phyloP scores from a whole-genome alignment of 164 flowering plant genomes.

The Litsea cubeba region DNA sequence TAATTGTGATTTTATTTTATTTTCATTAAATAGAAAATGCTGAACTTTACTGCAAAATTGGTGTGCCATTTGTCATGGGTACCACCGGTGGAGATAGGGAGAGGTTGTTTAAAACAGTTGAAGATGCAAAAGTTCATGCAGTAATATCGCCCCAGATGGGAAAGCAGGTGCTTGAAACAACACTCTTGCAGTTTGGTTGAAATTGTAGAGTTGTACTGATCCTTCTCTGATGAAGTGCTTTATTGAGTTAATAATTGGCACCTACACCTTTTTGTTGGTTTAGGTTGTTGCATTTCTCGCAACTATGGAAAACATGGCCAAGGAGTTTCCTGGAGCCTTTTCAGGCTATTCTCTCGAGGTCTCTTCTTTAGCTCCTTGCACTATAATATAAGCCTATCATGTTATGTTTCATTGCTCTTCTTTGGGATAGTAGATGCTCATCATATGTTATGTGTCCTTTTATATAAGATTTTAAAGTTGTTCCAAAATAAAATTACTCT shows the following conservation, averaged over 20 bases:
- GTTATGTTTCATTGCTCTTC: not conserved
- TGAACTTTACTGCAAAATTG: slow-evolving; percentile 71
- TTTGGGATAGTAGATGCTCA: not conserved
- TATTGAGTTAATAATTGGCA: not conserved
- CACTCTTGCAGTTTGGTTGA: not conserved
- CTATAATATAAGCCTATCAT: too few species aligned
- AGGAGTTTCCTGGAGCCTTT: slow-evolving; percentile 95
- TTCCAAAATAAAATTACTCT: not conserved
- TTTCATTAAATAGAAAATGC: slow-evolving; percentile 55
- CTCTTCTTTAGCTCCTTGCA: not conserved
- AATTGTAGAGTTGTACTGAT: not conserved
- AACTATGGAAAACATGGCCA: slow-evolving; percentile 91
- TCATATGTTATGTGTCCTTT: not conserved
- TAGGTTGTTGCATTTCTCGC: slow-evolving; percentile 98
- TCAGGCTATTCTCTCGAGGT: slow-evolving; percentile 81
- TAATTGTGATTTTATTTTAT: not conserved
- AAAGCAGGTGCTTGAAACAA: slow-evolving; percentile 55
- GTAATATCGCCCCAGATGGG: slow-evolving; percentile 98
- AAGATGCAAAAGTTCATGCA: slow-evolving; percentile 63
- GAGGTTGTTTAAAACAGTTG: slow-evolving; percentile 53
- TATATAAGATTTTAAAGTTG: not conserved
- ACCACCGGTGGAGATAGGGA: slow-evolving; percentile 94
- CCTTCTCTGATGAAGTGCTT: not conserved
- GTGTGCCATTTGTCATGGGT: slow-evolving; percentile 97
- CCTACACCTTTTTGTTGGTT: not conserved